Base-by-base conservation (phyloP, 495 filamentous ascomycete species). In the Extremus antarcticus region DNA sequence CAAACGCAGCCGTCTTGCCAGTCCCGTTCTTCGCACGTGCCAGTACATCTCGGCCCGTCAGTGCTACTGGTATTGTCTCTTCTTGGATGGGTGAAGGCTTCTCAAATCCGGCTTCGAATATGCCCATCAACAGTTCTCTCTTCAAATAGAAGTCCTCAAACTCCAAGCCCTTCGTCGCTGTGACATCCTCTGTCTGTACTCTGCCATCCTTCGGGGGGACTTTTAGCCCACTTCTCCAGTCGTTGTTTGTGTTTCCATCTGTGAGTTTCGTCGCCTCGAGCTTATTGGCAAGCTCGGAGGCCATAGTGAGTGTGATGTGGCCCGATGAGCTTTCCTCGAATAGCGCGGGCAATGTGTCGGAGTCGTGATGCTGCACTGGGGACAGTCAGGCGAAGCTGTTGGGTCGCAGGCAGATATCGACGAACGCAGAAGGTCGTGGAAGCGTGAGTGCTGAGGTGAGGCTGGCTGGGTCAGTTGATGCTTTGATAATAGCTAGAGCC, bases 51-150 rank as follows among this genome's bases (percentile, higher is more conserved):
- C 90, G 79, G 48, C 91, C 91, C 17, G 90, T 94, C 39, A 99
- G 79, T 19, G 91, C 92, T 55, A 97, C 91, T 20, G 92, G 92
- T 66, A 99, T 96, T 39, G 90, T 86, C 71, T 95, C 92, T 83
- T 99, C 92, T 80, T 99, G 92, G 59, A 99, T 97, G 16, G 92
- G 92, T 46, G 92, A 99, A 1, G 92, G 92, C 71, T 94, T 96
- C 66, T 99, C 92, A 70, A 95, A 99, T 49, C 92, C 92, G 61
- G 92, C 92, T 72, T 96, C 94, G 70, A 97, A 97, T 53, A 99
- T 96, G 29, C 92, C 92, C 90, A 96, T 97, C 73, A 99, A 79
- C 25, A 99, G 76, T 62, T 94, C 87, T 53, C 92, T 82, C 70
- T 92, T 94, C 65, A 97, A 84, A 56, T 84, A 85, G 62, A 99